Conservation (phyloP, 352 stramenopile species). For the Phytopythium litorale region DNA sequence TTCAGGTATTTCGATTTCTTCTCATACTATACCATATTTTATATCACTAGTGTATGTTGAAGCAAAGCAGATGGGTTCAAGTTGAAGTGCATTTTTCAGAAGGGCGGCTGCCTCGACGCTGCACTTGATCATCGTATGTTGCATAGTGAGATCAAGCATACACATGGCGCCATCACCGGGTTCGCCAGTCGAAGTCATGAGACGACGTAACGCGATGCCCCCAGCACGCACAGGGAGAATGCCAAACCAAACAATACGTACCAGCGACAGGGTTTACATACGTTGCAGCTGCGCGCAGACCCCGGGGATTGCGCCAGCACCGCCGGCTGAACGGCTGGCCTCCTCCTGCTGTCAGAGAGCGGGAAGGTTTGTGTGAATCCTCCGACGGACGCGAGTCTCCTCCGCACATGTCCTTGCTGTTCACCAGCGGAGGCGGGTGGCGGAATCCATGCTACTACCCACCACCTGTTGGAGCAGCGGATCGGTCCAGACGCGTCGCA, state of each 20-base stretch:
- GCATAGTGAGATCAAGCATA: background rate
- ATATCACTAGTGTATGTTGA: background rate
- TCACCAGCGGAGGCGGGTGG: background rate
- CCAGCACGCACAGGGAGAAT: background rate
- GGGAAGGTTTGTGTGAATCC: background rate
- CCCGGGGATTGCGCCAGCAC: background rate
- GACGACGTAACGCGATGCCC: background rate
- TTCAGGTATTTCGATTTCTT: too few relatives aligned
- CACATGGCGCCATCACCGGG: background rate
- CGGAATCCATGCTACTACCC: background rate
- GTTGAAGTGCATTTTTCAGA: background rate
- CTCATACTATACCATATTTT: background rate
- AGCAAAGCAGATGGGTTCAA: background rate
- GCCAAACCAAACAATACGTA: background rate
- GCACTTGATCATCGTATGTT: background rate
- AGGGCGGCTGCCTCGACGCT: background rate
- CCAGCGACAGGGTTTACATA: background rate
- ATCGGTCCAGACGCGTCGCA: background rate
- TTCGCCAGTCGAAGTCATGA: background rate
- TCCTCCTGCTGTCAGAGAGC: background rate
- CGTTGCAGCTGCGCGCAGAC: background rate
- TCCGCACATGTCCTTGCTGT: too few relatives aligned
- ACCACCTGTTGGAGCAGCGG: background rate
- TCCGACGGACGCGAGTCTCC: background rate
- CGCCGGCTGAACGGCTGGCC: background rate